Base-by-base conservation (phyloP, 441 rosid species). In the Monsonia emarginata region DNA sequence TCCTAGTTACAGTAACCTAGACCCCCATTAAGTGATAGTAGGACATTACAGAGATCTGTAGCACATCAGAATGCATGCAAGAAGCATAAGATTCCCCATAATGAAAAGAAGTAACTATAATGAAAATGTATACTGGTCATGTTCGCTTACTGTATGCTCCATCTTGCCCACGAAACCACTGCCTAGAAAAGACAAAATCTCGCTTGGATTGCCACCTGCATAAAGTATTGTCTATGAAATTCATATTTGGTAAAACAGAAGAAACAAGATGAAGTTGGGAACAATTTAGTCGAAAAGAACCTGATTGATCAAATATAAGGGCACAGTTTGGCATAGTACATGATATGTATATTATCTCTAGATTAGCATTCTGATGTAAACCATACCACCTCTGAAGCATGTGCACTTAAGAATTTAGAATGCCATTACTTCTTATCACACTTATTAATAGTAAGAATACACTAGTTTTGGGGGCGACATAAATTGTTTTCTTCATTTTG, bases 151-250 rank as follows among this genome's bases (percentile, higher is more conserved):
- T 89, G 61, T 95, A 95, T 74, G 92, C 85, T 70, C 99, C 99
- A 79, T 91, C 98, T 80, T 89, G 99, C 66, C 90, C 92, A 48
- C 80, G 84, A 82, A 95, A 89, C 99, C 99, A 91, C 75, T 95
- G 98, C 74, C 99, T 83, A 50, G 98, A 89, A 84, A 86, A 95
- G 70, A 95, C 79, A 83, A 95, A 95, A 85, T 95, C 99, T 81
- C 82, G 87, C 76, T 82, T 89, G 40, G 96, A 85, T 60, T 84
- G 86, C 98, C 99, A 95, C 75, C 99, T 95, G 86, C 63, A 76
- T 68, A 74, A 77, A 63, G 81, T 60, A 68, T 56, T 31, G 66
- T 66, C 70, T 22, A 65, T 72, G 21, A 72, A 68, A 65, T 64
- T 67, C 74, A 63, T 26, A 30, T 24, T 9, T 40, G 64, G 58